Percentiles rank a stretch among this genome's conserved stretches.
Conservation (phyloP, 495 filamentous ascomycete genomes). For the Penicillium samsonianum region DNA sequence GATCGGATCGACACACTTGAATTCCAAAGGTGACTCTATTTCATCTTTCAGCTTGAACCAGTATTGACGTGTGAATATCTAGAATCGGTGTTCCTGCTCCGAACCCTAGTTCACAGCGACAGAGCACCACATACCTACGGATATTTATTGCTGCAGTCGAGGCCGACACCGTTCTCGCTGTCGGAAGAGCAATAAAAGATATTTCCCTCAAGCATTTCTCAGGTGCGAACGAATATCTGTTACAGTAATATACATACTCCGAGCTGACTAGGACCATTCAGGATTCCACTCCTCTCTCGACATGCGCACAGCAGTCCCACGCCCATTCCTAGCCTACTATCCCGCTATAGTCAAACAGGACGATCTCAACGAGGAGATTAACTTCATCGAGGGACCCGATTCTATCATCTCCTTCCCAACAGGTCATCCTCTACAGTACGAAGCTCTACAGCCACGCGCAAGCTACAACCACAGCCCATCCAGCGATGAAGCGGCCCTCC, state of each 20-base stretch:
- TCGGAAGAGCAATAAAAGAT: conserved; percentile 24
- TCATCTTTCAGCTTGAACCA: not conserved
- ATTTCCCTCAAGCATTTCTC: conserved; percentile 39
- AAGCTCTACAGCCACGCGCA: conserved; percentile 17
- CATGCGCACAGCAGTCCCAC: conserved; percentile 31
- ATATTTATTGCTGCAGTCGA: conserved; percentile 28
- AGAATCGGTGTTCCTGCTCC: conserved; percentile 30
- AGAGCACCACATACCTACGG: conserved; percentile 36
- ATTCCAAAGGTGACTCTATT: conserved; percentile 29
- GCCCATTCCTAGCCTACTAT: conserved; percentile 36
- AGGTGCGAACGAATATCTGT: conserved; percentile 9
- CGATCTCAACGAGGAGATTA: conserved; percentile 27
- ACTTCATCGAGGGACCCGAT: conserved; percentile 12
- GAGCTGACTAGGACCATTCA: conserved; percentile 2
- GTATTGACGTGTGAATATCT: not conserved
- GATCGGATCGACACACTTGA: conserved; percentile 31
- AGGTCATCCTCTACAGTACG: conserved; percentile 23
- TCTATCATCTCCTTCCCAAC: conserved; percentile 14
- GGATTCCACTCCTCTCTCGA: conserved; percentile 35
- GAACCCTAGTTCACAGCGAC: conserved; percentile 25
- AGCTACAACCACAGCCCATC: conserved; percentile 19
- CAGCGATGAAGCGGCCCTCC: not conserved
- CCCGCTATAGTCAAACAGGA: conserved; percentile 32
- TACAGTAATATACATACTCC: not conserved
- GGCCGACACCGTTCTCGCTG: conserved; percentile 12